Conservation (phyloP, 2,329 filamentous ascomycete species). For the Cytospora chrysosperma region DNA sequence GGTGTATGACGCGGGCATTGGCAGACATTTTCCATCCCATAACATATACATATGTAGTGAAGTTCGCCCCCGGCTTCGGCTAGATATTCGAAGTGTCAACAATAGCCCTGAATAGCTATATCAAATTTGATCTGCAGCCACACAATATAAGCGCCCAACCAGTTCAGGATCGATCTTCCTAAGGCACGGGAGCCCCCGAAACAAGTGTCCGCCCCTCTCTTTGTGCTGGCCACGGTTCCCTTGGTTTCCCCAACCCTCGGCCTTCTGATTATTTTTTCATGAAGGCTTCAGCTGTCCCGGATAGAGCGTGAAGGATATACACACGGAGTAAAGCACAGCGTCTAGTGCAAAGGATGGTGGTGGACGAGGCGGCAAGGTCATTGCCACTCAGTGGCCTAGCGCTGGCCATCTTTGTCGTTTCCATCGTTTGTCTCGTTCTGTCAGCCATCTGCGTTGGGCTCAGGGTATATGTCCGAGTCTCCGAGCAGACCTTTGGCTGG, state of each 20-base stretch:
- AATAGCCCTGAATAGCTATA: too few species aligned
- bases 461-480: constrained; percentile 23
- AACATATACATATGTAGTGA: too few species aligned
- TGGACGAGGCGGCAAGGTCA: neutral
- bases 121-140: neutral
- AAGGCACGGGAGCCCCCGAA: neutral
- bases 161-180: neutral
- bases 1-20: too few species aligned
- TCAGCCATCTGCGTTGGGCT: constrained; percentile 25
- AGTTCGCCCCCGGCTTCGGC: too few species aligned
- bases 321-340: too few species aligned
- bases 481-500: constrained; percentile 8
- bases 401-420: constrained; percentile 26
- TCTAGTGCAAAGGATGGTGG: neutral
- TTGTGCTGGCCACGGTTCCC: neutral
- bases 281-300: neutral
- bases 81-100: too few species aligned
- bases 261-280: neutral
- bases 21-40: too few species aligned
- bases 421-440: constrained; percentile 24
- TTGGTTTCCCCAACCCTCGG: neutral
- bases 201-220: neutral
- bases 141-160: neutral
- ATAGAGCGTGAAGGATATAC: neutral
- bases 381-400: constrained; percentile 12